Evolutionary conservation across 164 flowering plant genomes (phyloP).

Genomic region (Vitis cinerea): DNA sequence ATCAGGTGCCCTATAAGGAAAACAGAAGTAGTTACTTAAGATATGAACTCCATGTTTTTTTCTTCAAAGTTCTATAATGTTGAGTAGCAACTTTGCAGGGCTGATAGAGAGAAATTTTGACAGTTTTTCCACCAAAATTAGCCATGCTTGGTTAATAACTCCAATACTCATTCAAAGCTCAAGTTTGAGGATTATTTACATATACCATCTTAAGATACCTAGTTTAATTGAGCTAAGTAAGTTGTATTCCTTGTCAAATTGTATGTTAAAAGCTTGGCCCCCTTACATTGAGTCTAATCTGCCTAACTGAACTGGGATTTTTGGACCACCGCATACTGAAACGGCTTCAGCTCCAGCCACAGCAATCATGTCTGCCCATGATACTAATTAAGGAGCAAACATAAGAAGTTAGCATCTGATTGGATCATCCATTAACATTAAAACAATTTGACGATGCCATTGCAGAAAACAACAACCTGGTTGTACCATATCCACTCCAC

Average conservation of each 20-base stretch:
- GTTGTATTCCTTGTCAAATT: background rate
- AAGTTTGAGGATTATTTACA: background rate
- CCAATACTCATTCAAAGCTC: background rate
- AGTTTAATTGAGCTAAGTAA: background rate
- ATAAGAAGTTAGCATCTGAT: constrained; percentile 15
- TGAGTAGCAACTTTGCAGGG: background rate
- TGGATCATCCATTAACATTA: background rate
- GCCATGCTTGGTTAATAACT: background rate
- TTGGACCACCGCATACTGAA: constrained; percentile 84
- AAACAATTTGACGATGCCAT: background rate
- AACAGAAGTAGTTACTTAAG: background rate
- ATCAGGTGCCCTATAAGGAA: constrained; percentile 64
- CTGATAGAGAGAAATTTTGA: background rate
- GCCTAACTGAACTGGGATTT: constrained; percentile 67
- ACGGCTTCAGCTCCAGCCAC: constrained; percentile 94
- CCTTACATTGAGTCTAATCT: constrained; percentile 77
- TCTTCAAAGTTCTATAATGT: too few species aligned
- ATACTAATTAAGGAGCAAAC: constrained; percentile 39
- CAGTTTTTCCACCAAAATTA: background rate
- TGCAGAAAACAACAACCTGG: constrained; percentile 47
- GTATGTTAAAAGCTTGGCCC: background rate
- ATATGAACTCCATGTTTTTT: background rate
- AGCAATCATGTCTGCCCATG: constrained; percentile 93
- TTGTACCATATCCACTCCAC: constrained; percentile 44
- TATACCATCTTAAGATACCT: background rate